Evolutionary conservation across 768 basidiomycete genomes (phyloP).

Genomic region (Pluteus cervinus): DNA sequence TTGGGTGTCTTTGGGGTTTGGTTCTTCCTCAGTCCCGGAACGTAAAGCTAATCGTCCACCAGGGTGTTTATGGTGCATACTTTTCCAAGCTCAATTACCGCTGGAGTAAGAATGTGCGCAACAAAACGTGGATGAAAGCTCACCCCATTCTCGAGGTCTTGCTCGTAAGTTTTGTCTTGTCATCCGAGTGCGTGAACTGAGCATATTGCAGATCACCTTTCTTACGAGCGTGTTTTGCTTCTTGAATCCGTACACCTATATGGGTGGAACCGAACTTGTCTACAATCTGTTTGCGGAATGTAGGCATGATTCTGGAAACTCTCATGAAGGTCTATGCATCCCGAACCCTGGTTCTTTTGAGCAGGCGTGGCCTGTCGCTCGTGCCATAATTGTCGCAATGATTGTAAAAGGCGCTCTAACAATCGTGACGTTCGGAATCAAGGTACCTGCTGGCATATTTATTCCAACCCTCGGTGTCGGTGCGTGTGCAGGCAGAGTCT

Average conservation of each 20-base stretch:
- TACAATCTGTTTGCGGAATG: slow-evolving; percentile 92
- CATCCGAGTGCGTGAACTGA: slow-evolving; percentile 1
- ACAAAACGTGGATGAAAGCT: slow-evolving; percentile 70
- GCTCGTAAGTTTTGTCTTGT: slow-evolving; percentile 43
- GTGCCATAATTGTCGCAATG: slow-evolving; percentile 68
- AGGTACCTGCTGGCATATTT: slow-evolving; percentile 90
- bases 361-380: slow-evolving; percentile 57
- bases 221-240: slow-evolving; percentile 77
- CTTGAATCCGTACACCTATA: slow-evolving; percentile 83
- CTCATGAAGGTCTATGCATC: slow-evolving; percentile 67
- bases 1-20: slow-evolving; percentile 87
- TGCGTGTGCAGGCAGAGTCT: slow-evolving; percentile 84
- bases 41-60: slow-evolving; percentile 7
- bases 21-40: slow-evolving; percentile 5
- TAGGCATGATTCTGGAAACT: slow-evolving; percentile 43
- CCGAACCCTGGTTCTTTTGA: slow-evolving; percentile 48
- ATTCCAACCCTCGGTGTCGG: slow-evolving; percentile 94
- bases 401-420: slow-evolving; percentile 77
- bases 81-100: slow-evolving; percentile 89
- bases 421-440: slow-evolving; percentile 89
- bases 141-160: slow-evolving; percentile 84
- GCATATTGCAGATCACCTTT: slow-evolving; percentile 55
- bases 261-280: slow-evolving; percentile 95
- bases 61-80: slow-evolving; percentile 92
- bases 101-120: slow-evolving; percentile 81